Percentiles rank a stretch among this genome's conserved stretches.
Conservation (phyloP, 2,329 filamentous ascomycete species). For the Volutella citrinella region DNA sequence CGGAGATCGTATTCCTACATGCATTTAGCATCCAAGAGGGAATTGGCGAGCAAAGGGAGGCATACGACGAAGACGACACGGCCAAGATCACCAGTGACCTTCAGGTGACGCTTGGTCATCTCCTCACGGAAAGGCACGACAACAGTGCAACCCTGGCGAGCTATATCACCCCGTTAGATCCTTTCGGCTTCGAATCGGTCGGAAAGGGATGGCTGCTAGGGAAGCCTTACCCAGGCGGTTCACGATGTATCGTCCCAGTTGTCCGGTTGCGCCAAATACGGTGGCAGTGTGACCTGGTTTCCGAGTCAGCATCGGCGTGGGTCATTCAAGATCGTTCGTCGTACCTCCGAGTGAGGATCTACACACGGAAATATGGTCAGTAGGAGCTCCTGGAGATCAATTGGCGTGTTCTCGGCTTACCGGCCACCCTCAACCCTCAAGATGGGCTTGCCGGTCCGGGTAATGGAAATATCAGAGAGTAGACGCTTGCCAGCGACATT, state of each 20-base stretch:
- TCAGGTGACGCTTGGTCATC: conserved; percentile 95
- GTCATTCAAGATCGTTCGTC: conserved; percentile 15
- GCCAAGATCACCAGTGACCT: conserved; percentile 92
- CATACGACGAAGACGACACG: conserved; percentile 80
- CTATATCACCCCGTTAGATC: conserved; percentile 43
- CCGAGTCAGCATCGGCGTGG: conserved; percentile 24
- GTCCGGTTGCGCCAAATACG: conserved; percentile 95
- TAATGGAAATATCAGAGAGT: conserved; percentile 84
- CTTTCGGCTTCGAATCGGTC: no score
- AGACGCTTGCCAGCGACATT: conserved; percentile 49
- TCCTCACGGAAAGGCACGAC: conserved; percentile 93
- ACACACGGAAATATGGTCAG: conserved; percentile 33
- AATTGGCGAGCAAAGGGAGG: no score
- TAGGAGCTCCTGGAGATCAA: conserved; percentile 16
- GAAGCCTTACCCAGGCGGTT: conserved; percentile 82
- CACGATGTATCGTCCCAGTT: conserved; percentile 95
- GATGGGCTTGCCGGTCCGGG: conserved; percentile 93
- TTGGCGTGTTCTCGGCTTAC: conserved; percentile 51
- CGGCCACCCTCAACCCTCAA: conserved; percentile 85
- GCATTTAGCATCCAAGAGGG: no score
- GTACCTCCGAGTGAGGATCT: conserved; percentile 87
- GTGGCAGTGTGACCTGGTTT: conserved; percentile 85
- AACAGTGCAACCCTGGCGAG: conserved; percentile 90
- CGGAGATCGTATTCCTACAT: conserved; percentile 93
- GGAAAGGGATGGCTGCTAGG: no score